These are phyloP conservation scores for Monosporascus sp. DNA, from an alignment of 2,329 filamentous ascomycete species.

Conservation along the genomic window DNA sequence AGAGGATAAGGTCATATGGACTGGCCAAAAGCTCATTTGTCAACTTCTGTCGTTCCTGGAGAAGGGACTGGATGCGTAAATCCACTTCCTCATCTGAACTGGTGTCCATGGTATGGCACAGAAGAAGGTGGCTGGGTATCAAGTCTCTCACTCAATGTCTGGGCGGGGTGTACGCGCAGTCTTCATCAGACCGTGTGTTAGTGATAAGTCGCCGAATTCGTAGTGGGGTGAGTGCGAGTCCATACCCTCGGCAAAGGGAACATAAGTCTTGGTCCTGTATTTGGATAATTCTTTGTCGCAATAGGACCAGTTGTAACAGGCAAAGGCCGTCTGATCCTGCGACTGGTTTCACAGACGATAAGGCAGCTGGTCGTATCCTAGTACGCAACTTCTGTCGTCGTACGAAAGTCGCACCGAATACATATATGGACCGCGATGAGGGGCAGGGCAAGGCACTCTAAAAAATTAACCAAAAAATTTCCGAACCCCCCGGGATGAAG, in stretches of 20 bases:
- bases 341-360: no score
- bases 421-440: background rate
- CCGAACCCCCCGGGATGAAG: background rate
- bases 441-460: background rate
- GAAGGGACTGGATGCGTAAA: conserved; percentile 37
- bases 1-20: conserved; percentile 59
- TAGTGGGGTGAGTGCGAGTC: background rate
- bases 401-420: background rate
- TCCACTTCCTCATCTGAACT: conserved; percentile 29
- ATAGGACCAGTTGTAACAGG: no score
- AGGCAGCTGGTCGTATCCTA: no score
- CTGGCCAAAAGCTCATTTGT: conserved; percentile 47
- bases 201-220: background rate
- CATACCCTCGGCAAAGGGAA: background rate
- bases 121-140: background rate
- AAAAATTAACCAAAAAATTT: background rate
- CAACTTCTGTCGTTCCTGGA: conserved; percentile 49
- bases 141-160: background rate
- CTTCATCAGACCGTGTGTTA: background rate
- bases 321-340: no score
- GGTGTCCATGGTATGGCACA: conserved; percentile 13
- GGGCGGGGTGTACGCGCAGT: background rate
- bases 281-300: background rate
- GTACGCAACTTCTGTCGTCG: background rate
- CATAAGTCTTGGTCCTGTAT: background rate